Conservation (phyloP, 352 stramenopile genomes). For the Globisporangium paddicum region DNA sequence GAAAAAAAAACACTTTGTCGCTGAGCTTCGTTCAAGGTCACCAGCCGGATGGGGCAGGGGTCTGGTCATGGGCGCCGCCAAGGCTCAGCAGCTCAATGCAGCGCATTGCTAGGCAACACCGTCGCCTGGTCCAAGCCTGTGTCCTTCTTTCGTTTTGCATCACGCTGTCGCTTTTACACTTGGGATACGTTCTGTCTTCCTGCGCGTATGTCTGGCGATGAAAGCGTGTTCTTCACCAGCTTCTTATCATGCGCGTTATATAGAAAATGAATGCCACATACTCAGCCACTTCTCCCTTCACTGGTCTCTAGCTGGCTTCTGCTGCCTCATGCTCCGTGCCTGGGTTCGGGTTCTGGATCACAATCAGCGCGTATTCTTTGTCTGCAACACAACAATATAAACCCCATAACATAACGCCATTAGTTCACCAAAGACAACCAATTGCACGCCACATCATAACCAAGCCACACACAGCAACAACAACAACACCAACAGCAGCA, state of each 20-base stretch:
- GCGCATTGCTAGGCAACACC: no score
- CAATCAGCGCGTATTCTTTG: conserved; percentile 93
- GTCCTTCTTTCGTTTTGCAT: no score
- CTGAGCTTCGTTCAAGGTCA: no score
- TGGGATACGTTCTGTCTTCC: no score
- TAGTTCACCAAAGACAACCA: neutral
- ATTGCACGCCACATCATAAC: neutral
- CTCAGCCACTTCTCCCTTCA: neutral
- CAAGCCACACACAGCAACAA: conserved; percentile 3
- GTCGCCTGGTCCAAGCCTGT: no score
- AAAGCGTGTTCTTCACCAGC: neutral
- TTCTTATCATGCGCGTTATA: neutral
- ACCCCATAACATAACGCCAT: neutral
- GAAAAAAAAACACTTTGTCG: no score
- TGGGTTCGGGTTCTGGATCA: conserved; percentile 89
- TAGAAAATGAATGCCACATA: neutral
- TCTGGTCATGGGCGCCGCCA: no score
- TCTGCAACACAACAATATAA: conserved; percentile 31
- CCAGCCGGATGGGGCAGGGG: no score
- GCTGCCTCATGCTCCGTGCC: conserved; percentile 31
- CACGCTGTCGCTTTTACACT: no score
- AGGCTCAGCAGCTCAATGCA: no score
- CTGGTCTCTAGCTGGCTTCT: conserved; percentile 19
- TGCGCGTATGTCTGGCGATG: no score
- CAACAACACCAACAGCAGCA: neutral